A percentile compares a stretch with the other conserved stretches of the same genome.
Conservation (phyloP, 2,329 filamentous ascomycete genomes). For the Xylariales sp. region DNA sequence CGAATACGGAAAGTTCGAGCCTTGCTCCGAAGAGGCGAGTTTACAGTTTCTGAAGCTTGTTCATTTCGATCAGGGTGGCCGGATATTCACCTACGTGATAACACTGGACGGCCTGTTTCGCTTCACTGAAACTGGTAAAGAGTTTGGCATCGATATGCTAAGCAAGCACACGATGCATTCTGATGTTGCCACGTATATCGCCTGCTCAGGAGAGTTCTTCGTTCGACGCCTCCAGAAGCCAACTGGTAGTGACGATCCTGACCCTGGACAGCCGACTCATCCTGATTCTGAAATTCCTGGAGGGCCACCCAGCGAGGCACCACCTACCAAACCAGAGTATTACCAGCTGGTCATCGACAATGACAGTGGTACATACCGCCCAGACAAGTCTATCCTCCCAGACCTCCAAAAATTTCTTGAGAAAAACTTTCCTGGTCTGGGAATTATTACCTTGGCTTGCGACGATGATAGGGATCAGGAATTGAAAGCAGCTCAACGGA, state of each 20-base stretch:
- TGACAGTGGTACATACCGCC: constrained; percentile 88
- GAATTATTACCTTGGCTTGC: constrained; percentile 71
- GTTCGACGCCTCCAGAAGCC: constrained; percentile 62
- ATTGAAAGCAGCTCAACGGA: constrained; percentile 73
- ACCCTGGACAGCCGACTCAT: constrained; percentile 45
- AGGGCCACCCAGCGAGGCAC: constrained; percentile 39
- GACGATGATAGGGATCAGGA: constrained; percentile 68
- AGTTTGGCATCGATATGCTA: constrained; percentile 89
- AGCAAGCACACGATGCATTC: constrained; percentile 98
- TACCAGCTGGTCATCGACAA: constrained; percentile 95
- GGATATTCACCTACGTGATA: constrained; percentile 88
- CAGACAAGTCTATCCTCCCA: constrained; percentile 72
- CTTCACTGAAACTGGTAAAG: constrained; percentile 93
- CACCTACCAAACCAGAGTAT: constrained; percentile 43
- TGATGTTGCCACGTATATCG: constrained; percentile 85
- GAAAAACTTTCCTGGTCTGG: constrained; percentile 71
- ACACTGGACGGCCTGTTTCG: constrained; percentile 82
- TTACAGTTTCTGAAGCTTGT: constrained; percentile 80
- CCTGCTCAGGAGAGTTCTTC: constrained; percentile 91
- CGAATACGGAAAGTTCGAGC: constrained; percentile 62
- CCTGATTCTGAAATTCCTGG: constrained; percentile 41
- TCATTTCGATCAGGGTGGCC: constrained; percentile 79
- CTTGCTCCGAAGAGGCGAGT: constrained; percentile 66
- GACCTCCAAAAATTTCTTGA: constrained; percentile 67
- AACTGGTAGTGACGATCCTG: constrained; percentile 34